Evolutionary conservation across 805 yeast species (phyloP), one percentile per base, ranked within the genome.

Genomic region (Cyberlindnera bimundalis): DNA sequence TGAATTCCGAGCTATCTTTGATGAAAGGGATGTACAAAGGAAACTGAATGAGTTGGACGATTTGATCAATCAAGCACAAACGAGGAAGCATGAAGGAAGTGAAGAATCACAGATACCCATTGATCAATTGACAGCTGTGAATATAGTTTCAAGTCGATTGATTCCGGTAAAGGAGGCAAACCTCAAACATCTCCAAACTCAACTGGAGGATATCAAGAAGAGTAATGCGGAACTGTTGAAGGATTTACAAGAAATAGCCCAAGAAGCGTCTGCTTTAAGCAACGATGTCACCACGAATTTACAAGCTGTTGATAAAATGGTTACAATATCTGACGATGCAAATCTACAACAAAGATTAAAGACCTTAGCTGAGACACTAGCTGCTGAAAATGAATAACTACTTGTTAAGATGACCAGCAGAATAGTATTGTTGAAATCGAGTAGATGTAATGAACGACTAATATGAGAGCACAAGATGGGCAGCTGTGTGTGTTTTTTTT

Each of bases 1-100:
- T 25, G 84, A 78, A 49, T 76, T 78, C 41, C 68, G 70, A 4
- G 65, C 72, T 16, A 73, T 79, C 3, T 74, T 70, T 50, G 51
- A 59, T 8, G 83, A 79, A 37, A 41, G 74, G 13, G 62, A 68
- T 15, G 53, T 72, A 13, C 65, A 69, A 38, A 32, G 20, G 28
- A 73, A 68, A 39, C 54, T 73, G 21, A 55, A 72, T 44, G 68
- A 67, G 32, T 52, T 73, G 36, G 79, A 73, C 49, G 74, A 70
- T 35, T 57, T 73, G 23, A 64, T 73, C 21, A 61, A 60, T 10
- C 47, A 45, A 8, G 77, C 77, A 3, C 51, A 43, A 15, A 34
- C 29, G 11, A 40, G 52, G 30, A 39, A 47, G 27, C 23, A 27
- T 11, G 15, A 19, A 14, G 35, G 31, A 2, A 42, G 34, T 11